Evolutionary conservation across 495 filamentous ascomycete genomes (phyloP).

Genomic region (Bacidia rubella): DNA sequence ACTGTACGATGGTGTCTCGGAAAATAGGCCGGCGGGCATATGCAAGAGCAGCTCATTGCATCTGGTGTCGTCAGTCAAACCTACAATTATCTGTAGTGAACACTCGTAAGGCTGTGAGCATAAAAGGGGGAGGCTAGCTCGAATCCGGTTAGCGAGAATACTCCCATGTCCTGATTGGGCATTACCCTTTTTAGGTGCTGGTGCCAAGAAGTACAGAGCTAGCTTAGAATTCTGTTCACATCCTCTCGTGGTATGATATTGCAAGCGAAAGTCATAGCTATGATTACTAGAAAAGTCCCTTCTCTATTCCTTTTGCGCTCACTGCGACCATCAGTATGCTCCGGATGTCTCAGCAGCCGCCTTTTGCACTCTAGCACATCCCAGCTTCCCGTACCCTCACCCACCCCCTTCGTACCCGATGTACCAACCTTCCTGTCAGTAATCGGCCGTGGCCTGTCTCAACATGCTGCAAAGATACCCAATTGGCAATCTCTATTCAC

Average conservation of each 20-base stretch:
- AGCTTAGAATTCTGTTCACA: not conserved
- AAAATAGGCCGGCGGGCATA: no score
- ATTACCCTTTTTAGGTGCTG: no score
- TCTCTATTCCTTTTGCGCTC: not conserved
- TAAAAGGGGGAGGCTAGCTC: no score
- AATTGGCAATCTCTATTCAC: slow-evolving; percentile 83
- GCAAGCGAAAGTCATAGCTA: not conserved
- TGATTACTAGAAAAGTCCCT: not conserved
- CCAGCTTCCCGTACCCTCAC: slow-evolving; percentile 40
- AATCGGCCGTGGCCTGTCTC: slow-evolving; percentile 74
- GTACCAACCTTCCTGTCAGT: slow-evolving; percentile 79
- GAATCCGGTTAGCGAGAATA: no score
- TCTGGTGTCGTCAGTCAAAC: no score
- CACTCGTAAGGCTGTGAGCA: no score
- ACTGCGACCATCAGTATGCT: not conserved
- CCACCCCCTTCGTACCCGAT: slow-evolving; percentile 79
- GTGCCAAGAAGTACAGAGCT: no score
- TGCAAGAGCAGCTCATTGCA: no score
- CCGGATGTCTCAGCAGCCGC: not conserved
- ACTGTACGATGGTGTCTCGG: no score
- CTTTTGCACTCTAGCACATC: slow-evolving; percentile 3
- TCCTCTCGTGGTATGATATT: not conserved
- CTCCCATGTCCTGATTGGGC: no score
- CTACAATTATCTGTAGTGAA: no score
- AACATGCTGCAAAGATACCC: slow-evolving; percentile 67